A percentile compares a stretch with the other conserved stretches of the same genome.
Evolutionary conservation across 2,329 filamentous ascomycete species (phyloP).

Genomic region (Stagonosporopsis rhizophila): DNA sequence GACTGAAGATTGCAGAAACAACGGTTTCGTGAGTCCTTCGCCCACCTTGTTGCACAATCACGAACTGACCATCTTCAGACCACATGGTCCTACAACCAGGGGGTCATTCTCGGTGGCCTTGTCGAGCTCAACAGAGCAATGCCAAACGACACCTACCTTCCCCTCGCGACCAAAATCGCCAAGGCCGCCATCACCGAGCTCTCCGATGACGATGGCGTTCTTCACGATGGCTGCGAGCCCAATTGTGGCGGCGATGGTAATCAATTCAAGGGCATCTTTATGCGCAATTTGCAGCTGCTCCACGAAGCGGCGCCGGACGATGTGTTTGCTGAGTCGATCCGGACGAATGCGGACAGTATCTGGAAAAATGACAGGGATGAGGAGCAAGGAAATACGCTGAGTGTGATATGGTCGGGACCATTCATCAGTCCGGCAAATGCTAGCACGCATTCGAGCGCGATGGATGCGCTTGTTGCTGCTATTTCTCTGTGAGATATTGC

Average conservation of each 20-base stretch:
- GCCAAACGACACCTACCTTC: constrained; percentile 43
- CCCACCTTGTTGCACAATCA: too few species aligned
- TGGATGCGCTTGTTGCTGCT: constrained; percentile 73
- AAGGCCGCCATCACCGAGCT: constrained; percentile 48
- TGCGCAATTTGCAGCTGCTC: constrained; percentile 68
- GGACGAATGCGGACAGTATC: constrained; percentile 68
- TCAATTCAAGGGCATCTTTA: constrained; percentile 77
- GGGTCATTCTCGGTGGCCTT: constrained; percentile 66
- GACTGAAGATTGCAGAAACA: constrained; percentile 59
- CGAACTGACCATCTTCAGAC: constrained; percentile 21
- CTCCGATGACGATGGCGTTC: constrained; percentile 47
- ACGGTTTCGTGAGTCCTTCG: constrained; percentile 46
- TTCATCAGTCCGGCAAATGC: constrained; percentile 59
- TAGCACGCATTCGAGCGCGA: constrained; percentile 68
- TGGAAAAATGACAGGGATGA: constrained; percentile 66
- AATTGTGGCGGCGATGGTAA: constrained; percentile 55
- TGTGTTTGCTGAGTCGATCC: constrained; percentile 62
- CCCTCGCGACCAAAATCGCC: constrained; percentile 49
- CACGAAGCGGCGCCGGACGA: constrained; percentile 59
- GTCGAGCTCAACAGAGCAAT: constrained; percentile 59
- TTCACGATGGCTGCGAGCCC: constrained; percentile 52
- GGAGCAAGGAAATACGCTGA: constrained; percentile 59
- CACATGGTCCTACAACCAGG: constrained; percentile 66
- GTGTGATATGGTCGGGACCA: constrained; percentile 71
- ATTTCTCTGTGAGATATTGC: constrained; percentile 15